Conservation (phyloP, 2,329 filamentous ascomycete species). For the Cadophora sp. region DNA sequence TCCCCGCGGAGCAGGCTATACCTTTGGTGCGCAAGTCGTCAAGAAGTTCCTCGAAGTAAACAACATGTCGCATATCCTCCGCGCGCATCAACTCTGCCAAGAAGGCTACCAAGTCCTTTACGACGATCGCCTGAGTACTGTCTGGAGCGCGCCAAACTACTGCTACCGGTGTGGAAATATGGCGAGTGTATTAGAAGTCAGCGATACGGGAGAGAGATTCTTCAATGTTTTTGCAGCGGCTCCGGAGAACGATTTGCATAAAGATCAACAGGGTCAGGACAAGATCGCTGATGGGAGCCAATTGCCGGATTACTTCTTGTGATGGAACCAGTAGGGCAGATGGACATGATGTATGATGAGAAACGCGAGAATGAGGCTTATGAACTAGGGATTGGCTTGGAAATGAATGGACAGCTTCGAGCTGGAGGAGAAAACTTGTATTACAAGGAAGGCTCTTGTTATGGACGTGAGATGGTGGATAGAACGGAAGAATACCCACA, state of each 20-base stretch:
- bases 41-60: conserved; percentile 98
- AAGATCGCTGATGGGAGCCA: conserved; percentile 68
- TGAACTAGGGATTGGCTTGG: conserved; percentile 5
- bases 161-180: conserved; percentile 93
- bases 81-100: conserved; percentile 98
- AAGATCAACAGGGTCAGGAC: conserved; percentile 80
- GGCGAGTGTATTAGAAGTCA: conserved; percentile 95
- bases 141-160: conserved; percentile 93
- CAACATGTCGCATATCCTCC: conserved; percentile 95
- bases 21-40: conserved; percentile 96
- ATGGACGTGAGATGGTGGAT: too few relatives aligned
- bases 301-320: conserved; percentile 74
- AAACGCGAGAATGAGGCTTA: conserved; percentile 18
- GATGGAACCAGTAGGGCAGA: conserved; percentile 45
- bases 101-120: conserved; percentile 98
- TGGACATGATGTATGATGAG: conserved; percentile 9
- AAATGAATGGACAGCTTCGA: background rate
- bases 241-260: conserved; percentile 91
- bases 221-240: conserved; percentile 99
- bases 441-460: conserved; percentile 7
- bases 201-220: conserved; percentile 88
- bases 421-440: background rate
- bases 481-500: background rate
- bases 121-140: conserved; percentile 91
- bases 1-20: conserved; percentile 93